Evolutionary conservation across 106 monocot species (phyloP), one percentile per base, ranked within the genome.

Genomic region (Dendrobium nobile): DNA sequence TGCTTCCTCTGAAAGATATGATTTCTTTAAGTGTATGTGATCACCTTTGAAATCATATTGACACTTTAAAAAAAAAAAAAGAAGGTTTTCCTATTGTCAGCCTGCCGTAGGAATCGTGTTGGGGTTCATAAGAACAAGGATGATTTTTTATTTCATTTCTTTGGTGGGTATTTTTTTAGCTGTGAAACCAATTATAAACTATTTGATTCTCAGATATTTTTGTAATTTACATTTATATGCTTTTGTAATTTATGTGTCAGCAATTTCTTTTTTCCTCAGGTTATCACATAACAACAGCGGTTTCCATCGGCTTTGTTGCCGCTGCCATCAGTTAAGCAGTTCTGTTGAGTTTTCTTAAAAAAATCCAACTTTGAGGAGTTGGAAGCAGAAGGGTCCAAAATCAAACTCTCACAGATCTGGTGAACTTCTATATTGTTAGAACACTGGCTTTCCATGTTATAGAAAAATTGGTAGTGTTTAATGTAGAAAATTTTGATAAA

Each of bases 91-190:
- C 55, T 44, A 24, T 79, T 83, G 92, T 68, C 89, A 97, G 96
- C 93, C 94, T 82, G 84, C 96, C 37, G 91, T 94, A 78, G 94
- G 89, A 44, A 47, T 87, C 28, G 96, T 97, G 75, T 80, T 97
- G 81, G 94, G 92, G 45, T 97, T 94, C 81, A 91, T 97, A 61
- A 92, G 90, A 54, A 79, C 82, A 43, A 97, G 94, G 89, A 94
- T 94, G 96, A 79, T 93, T 41, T 78, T 92, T 70, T 92, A 97
- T 81, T 94, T 88, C 81, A 97, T 81, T 94, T 88, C 81, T 94
- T 94, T 82, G 96, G 94, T 94, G 70, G 13, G 13, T 51, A 51
- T 51, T 51, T 51, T 51, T 15, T 51, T 51, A 51, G 51, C 51
- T 51, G 51, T 15, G 13, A 47, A 47, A 7, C 47, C 47, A 64